Evolutionary conservation across 768 basidiomycete species (phyloP).

Genomic region (Trametes gibbosa): DNA sequence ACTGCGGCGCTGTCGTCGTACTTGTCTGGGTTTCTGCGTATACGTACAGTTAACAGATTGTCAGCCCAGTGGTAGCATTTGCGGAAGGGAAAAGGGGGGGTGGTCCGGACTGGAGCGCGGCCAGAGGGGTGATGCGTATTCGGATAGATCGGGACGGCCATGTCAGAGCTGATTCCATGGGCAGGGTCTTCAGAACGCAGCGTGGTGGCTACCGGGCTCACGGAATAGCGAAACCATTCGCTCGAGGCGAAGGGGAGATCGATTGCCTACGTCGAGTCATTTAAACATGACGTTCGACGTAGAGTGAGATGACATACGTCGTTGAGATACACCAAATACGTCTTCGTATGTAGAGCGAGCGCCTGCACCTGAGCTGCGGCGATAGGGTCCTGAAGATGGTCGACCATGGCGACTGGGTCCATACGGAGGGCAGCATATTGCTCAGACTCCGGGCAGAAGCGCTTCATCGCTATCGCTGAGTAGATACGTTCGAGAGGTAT

Average conservation of each 20-base stretch:
- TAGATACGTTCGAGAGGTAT: no score
- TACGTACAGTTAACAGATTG: neutral
- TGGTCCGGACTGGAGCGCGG: neutral
- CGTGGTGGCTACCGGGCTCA: neutral
- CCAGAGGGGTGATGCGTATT: neutral
- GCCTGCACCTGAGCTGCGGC: neutral
- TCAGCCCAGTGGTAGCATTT: slow-evolving; percentile 11
- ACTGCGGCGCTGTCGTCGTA: neutral
- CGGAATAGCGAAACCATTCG: neutral
- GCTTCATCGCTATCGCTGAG: no score
- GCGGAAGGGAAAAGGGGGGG: neutral
- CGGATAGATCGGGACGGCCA: slow-evolving; percentile 2
- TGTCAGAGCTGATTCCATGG: neutral
- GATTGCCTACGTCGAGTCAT: neutral
- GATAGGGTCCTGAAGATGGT: neutral
- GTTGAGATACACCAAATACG: neutral
- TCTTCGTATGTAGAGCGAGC: neutral
- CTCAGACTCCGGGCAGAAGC: neutral
- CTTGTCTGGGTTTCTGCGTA: neutral
- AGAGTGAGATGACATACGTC: neutral
- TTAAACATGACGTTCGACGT: no score
- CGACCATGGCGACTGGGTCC: slow-evolving; percentile 10
- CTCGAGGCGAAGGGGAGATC: neutral
- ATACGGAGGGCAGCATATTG: neutral
- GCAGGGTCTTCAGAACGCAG: neutral